These are phyloP conservation scores for Kazachstania taianensis DNA, from an alignment of 805 yeast genomes.

Conservation along the genomic window DNA sequence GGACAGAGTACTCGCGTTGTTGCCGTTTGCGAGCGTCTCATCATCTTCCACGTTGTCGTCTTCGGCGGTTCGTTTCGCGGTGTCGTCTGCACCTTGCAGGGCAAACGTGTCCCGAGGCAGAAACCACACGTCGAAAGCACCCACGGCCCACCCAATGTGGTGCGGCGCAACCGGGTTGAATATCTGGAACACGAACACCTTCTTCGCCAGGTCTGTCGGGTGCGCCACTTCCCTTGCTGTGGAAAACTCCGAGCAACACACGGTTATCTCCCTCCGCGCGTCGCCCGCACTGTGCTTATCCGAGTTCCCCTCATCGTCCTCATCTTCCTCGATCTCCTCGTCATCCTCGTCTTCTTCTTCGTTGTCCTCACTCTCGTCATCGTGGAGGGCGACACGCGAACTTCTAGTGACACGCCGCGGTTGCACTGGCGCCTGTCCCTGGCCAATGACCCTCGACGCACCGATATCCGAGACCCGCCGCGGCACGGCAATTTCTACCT, in stretches of 20 bases:
- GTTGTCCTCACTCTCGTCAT: slow-evolving; percentile 4
- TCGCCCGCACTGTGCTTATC: slow-evolving; percentile 28
- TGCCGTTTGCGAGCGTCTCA: slow-evolving; percentile 9
- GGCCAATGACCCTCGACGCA: slow-evolving; percentile 28
- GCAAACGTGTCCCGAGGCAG: slow-evolving; percentile 18
- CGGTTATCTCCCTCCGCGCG: slow-evolving; percentile 39
- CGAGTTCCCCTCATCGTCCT: slow-evolving; percentile 13
- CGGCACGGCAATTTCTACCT: slow-evolving; percentile 76
- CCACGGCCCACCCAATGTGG: slow-evolving; percentile 91
- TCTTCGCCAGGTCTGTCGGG: slow-evolving; percentile 63
- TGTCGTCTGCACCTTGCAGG: slow-evolving; percentile 7
- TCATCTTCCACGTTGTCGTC: not conserved
- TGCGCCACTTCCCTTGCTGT: slow-evolving; percentile 65
- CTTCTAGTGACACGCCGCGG: not conserved
- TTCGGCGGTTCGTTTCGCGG: too few species aligned
- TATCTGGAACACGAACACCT: slow-evolving; percentile 59
- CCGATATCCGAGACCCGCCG: slow-evolving; percentile 66
- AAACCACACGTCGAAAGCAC: slow-evolving; percentile 60
- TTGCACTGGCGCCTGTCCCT: slow-evolving; percentile 18
- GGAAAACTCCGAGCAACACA: slow-evolving; percentile 61
- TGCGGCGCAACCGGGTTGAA: slow-evolving; percentile 86
- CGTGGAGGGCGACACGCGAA: slow-evolving; percentile 6
- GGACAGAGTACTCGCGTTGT: slow-evolving; percentile 21
- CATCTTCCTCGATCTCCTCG: slow-evolving; percentile 4
- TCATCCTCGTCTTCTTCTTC: slow-evolving; percentile 3